Percentiles rank a stretch among this genome's conserved stretches.
Evolutionary conservation across 176 grass and related monocot genomes (phyloP).

Genomic region (Elaeis guineensis): DNA sequence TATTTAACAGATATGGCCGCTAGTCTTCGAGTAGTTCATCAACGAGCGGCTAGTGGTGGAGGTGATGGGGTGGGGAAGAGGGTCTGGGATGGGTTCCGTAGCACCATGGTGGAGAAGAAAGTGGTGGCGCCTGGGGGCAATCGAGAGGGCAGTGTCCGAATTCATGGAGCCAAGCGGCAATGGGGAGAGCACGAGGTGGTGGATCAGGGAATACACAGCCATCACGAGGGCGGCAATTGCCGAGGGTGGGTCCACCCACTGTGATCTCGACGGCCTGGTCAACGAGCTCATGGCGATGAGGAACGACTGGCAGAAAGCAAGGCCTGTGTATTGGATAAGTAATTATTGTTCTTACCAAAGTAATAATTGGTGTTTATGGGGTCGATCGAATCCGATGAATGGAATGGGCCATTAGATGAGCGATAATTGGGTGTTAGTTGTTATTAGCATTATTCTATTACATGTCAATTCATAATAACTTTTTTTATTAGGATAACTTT

Average conservation of each 20-base stretch:
- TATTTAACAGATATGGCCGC: too few species aligned
- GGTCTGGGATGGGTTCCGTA: conserved; percentile 47
- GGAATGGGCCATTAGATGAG: too few species aligned
- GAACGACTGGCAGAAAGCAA: too few species aligned
- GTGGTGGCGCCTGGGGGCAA: conserved; percentile 39
- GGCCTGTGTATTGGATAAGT: too few species aligned
- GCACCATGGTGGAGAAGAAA: conserved; percentile 14
- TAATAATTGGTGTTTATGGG: too few species aligned
- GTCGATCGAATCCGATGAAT: too few species aligned
- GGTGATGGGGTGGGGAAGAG: conserved; percentile 34
- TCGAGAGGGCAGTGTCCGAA: conserved; percentile 26
- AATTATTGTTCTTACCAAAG: too few species aligned
- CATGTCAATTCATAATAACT: too few species aligned
- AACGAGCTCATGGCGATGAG: conserved; percentile 27
- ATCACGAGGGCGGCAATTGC: conserved; percentile 30
- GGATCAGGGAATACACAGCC: conserved; percentile 23
- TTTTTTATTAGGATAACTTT: too few species aligned
- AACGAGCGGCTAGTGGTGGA: conserved; percentile 50
- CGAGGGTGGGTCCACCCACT: conserved; percentile 40
- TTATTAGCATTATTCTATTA: too few species aligned
- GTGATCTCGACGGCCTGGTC: conserved; percentile 48
- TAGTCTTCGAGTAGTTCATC: too few species aligned
- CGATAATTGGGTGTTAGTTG: too few species aligned
- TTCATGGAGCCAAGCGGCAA: conserved; percentile 41
- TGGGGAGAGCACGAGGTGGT: conserved; percentile 16